phyloP scores from a whole-genome alignment of 495 filamentous ascomycete species.

The Podospora sp. region DNA sequence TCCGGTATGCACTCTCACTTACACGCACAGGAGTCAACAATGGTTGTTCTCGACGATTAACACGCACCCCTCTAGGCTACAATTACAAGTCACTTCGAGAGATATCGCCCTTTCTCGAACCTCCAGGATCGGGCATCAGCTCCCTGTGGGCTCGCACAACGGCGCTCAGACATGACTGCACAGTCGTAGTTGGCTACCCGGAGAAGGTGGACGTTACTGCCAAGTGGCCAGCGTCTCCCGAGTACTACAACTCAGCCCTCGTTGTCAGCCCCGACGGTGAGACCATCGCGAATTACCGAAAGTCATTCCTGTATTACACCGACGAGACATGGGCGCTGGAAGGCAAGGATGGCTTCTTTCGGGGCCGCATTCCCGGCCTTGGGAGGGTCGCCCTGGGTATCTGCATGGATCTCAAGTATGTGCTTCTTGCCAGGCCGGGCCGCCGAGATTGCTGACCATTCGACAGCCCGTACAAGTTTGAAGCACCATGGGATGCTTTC shows the following conservation, averaged over 20 bases:
- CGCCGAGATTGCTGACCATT: constrained; percentile 16
- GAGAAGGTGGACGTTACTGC: constrained; percentile 61
- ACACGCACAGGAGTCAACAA: too few relatives aligned
- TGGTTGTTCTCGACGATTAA: constrained; percentile 12
- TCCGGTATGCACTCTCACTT: constrained; percentile 58
- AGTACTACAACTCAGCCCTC: constrained; percentile 82
- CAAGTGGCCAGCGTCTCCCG: constrained; percentile 51
- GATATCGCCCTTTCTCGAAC: constrained; percentile 81
- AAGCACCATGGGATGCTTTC: constrained; percentile 73
- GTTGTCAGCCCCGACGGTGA: constrained; percentile 72
- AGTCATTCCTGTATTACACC: constrained; percentile 83
- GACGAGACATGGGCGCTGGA: constrained; percentile 73
- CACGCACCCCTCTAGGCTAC: constrained; percentile 63
- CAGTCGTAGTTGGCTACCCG: constrained; percentile 88
- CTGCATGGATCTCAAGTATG: constrained; percentile 72
- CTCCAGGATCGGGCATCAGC: constrained; percentile 68
- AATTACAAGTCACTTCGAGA: constrained; percentile 80
- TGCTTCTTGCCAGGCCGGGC: background rate
- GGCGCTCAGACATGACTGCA: constrained; percentile 71
- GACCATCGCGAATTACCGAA: constrained; percentile 81
- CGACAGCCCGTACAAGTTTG: constrained; percentile 69
- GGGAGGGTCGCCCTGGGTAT: constrained; percentile 77
- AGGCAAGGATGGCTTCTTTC: constrained; percentile 63
- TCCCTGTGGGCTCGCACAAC: constrained; percentile 78
- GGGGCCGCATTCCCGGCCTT: constrained; percentile 51